Evolutionary conservation across 1,284 basidiomycete species (phyloP), one percentile per base, ranked within the genome.

Genomic region (Pseudozyma tsukubaensis): DNA sequence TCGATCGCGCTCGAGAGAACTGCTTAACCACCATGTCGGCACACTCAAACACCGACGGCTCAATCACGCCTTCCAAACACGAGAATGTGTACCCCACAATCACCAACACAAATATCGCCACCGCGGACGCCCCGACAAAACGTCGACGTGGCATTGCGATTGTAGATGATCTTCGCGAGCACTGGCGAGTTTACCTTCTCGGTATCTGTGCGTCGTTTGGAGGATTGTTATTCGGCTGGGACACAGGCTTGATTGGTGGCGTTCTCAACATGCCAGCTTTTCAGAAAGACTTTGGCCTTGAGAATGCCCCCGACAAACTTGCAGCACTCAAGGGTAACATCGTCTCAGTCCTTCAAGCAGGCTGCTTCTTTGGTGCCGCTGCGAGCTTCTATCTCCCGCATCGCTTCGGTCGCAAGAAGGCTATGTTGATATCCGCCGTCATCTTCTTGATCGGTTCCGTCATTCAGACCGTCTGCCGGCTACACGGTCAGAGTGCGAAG

Each of bases 321-420:
- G 72, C 78, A 3, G 61, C 74, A 14, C 48, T 81, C 24, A 68
- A 72, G 50, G 80, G 79, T 19, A 82, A 80, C 71, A 83, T 83
- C 37, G 80, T 80, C 6, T 67, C 78, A 11, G 78, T 81, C 0
- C 53, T 82, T 21, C 80, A 81, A 52, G 78, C 72, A 10, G 79
- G 80, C n/a, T 77, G 74, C 35, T 79, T 82, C 55, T 79, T 81
- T 34, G 82, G 82, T 16, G 82, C 82, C 16, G 69, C 77, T 36
- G 58, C 73, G 35, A 64, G 77, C 34, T 76, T 82, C 49, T 80
- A 74, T 45, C 61, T 83, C n/a, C 73, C 80, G 11, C 70, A 79
- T 55, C 61, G 63, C 16, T 81, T 74, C 40, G 82, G 82, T 47
- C 76, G 82, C n/a, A 67, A 63, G 34, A 62, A 43, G 4, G 63